A percentile compares a stretch with the other conserved stretches of the same genome.
These are phyloP conservation scores for Echium plantagineum DNA, from an alignment of 257 asterid species.

Conservation along the genomic window DNA sequence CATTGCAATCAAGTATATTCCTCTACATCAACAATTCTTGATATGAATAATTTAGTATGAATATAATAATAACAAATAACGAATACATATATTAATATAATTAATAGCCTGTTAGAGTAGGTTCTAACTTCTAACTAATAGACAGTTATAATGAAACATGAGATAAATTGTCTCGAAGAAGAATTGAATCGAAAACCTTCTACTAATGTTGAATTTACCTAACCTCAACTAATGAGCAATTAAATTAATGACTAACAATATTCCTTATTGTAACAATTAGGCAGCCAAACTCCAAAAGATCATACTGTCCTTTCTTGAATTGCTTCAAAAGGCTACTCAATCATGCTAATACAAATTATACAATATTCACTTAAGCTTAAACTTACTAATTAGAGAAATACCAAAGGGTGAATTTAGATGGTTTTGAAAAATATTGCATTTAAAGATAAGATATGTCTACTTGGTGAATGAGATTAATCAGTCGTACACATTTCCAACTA, in stretches of 20 bases:
- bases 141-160: too few relatives aligned
- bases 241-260: conserved; percentile 12
- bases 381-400: background rate
- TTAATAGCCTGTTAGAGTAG: too few relatives aligned
- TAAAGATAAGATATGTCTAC: background rate
- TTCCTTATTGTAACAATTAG: conserved; percentile 23
- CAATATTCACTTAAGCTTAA: background rate
- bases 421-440: background rate
- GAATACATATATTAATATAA: too few relatives aligned
- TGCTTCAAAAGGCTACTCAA: conserved; percentile 4
- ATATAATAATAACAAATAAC: too few relatives aligned
- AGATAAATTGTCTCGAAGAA: too few relatives aligned
- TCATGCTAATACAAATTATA: background rate
- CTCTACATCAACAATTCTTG: too few relatives aligned
- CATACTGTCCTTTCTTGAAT: conserved; percentile 18
- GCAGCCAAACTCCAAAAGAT: conserved; percentile 29
- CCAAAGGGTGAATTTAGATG: background rate
- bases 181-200: too few relatives aligned
- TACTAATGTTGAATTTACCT: too few relatives aligned
- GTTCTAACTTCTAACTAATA: too few relatives aligned
- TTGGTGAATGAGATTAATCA: background rate
- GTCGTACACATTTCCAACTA: background rate
- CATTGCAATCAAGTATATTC: too few relatives aligned
- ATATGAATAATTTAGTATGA: too few relatives aligned
- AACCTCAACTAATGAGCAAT: too few relatives aligned